phyloP scores from a whole-genome alignment of 495 filamentous ascomycete genomes.

The Talaromyces adpressus region DNA sequence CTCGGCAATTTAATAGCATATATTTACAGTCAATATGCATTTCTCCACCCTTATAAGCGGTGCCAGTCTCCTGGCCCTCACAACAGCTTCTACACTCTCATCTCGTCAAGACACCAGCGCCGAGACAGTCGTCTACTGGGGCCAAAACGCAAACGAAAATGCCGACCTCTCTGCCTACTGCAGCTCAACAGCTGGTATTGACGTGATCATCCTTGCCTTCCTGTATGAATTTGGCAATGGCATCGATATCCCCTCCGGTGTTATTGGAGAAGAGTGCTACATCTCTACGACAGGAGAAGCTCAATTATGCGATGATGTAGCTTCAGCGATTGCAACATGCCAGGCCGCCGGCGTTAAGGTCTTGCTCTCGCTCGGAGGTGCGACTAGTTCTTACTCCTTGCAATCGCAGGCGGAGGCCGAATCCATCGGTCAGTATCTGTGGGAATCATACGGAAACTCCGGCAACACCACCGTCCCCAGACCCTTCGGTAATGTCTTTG shows the following conservation, averaged over 20 bases:
- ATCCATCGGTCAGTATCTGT: slow-evolving; percentile 41
- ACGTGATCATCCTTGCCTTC: slow-evolving; percentile 49
- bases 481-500: slow-evolving; percentile 44
- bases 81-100: slow-evolving; percentile 19
- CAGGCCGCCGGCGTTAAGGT: slow-evolving; percentile 42
- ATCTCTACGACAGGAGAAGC: slow-evolving; percentile 11
- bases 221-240: slow-evolving; percentile 32
- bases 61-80: slow-evolving; percentile 21
- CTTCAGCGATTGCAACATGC: slow-evolving; percentile 40
- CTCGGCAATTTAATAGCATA: neutral
- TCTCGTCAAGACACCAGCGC: slow-evolving; percentile 11
- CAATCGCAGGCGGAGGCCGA: slow-evolving; percentile 33
- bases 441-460: slow-evolving; percentile 39
- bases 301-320: slow-evolving; percentile 33
- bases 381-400: slow-evolving; percentile 30
- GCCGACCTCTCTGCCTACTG: slow-evolving; percentile 35
- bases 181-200: slow-evolving; percentile 26
- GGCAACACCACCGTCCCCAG: slow-evolving; percentile 23
- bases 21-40: slow-evolving; percentile 16
- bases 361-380: slow-evolving; percentile 43
- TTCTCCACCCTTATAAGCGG: slow-evolving; percentile 16
- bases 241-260: slow-evolving; percentile 18
- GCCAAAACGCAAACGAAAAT: slow-evolving; percentile 34
- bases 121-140: slow-evolving; percentile 39
- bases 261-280: slow-evolving; percentile 17